These are phyloP conservation scores for Ganoderma boninense DNA, from an alignment of 1,284 basidiomycete genomes.

Conservation along the genomic window DNA sequence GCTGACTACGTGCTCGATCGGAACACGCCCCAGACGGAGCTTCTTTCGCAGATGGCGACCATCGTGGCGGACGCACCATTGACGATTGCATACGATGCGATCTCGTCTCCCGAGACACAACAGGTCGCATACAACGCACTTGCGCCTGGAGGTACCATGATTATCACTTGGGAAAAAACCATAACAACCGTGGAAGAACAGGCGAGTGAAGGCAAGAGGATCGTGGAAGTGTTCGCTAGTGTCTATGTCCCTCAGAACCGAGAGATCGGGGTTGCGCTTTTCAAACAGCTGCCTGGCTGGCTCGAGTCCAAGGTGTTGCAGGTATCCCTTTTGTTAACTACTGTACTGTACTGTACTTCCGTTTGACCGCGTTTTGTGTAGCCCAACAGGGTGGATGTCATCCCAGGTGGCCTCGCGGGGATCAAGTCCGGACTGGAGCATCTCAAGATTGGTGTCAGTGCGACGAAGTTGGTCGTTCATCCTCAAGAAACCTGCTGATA, in stretches of 20 bases:
- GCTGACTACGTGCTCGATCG: slow-evolving; percentile 37
- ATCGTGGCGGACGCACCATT: slow-evolving; percentile 34
- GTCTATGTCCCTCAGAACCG: slow-evolving; percentile 37
- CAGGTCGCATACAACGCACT: slow-evolving; percentile 36
- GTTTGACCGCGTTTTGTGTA: slow-evolving; percentile 8
- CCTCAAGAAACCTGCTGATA: slow-evolving; percentile 50
- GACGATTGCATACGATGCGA: slow-evolving; percentile 44
- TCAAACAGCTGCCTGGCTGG: slow-evolving; percentile 10
- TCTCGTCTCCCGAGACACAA: slow-evolving; percentile 32
- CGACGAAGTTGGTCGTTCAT: slow-evolving; percentile 56
- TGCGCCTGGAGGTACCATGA: slow-evolving; percentile 33
- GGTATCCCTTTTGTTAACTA: slow-evolving; percentile 6
- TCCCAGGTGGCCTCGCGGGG: slow-evolving; percentile 55
- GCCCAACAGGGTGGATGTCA: slow-evolving; percentile 46
- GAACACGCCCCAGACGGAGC: slow-evolving; percentile 23
- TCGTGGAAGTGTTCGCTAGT: slow-evolving; percentile 18
- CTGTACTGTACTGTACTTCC: too few relatives aligned
- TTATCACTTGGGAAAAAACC: slow-evolving; percentile 9
- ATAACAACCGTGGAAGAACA: slow-evolving; percentile 2
- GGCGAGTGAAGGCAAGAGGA: slow-evolving; percentile 18
- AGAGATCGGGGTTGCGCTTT: slow-evolving; percentile 4
- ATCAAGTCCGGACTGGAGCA: slow-evolving; percentile 52
- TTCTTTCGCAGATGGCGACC: slow-evolving; percentile 30
- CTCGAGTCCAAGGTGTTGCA: slow-evolving; percentile 25
- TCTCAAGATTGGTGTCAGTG: slow-evolving; percentile 52